phyloP scores from a whole-genome alignment of 352 stramenopile species.

The Phytophthora palmivora region DNA sequence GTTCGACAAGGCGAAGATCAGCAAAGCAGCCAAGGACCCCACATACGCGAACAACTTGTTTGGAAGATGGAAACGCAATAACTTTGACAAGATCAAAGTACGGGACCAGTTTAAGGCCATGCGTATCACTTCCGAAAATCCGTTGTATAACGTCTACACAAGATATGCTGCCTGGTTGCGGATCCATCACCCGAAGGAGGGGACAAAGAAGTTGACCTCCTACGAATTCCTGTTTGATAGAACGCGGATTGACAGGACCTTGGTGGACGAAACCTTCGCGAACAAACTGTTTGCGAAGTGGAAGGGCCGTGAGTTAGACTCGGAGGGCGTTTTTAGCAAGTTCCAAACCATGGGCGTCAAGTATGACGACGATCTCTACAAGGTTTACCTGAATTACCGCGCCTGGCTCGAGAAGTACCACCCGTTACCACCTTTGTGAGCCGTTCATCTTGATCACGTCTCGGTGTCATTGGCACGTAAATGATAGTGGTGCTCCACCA shows the following conservation, averaged over 20 bases:
- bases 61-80: conserved; percentile 1
- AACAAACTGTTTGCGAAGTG: conserved; percentile 1
- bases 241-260: neutral
- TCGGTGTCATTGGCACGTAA: too few species aligned
- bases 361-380: neutral
- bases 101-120: neutral
- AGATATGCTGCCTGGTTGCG: neutral
- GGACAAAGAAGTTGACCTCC: too few species aligned
- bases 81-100: neutral
- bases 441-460: too few species aligned
- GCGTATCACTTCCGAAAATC: neutral
- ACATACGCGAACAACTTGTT: conserved; percentile 1
- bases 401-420: neutral
- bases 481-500: too few species aligned
- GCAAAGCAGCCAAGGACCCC: neutral
- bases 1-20: neutral
- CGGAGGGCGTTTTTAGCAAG: neutral
- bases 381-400: conserved; percentile 1
- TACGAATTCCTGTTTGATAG: neutral
- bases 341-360: neutral
- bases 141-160: neutral
- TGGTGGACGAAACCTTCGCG: neutral
- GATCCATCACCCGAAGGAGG: neutral
- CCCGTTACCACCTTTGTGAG: neutral
- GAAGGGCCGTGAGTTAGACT: neutral